Evolutionary conservation across 352 stramenopile species (phyloP).

Genomic region (Phytophthora capsici): DNA sequence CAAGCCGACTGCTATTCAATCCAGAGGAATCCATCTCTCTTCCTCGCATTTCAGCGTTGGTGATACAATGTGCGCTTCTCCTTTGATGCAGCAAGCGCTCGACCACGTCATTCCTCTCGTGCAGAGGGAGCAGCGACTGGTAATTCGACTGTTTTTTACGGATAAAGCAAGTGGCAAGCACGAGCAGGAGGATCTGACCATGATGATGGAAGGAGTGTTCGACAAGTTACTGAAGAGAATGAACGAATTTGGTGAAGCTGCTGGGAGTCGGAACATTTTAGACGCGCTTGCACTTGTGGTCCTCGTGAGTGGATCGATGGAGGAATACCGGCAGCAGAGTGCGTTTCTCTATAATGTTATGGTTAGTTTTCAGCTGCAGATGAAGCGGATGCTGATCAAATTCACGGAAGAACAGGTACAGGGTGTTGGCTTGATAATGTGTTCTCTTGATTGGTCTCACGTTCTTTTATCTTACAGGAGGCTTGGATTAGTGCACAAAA

Average conservation of each 20-base stretch:
- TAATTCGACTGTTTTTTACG: slow-evolving; percentile 56
- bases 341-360: slow-evolving; percentile 76
- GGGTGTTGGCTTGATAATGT: no score
- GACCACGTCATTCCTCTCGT: slow-evolving; percentile 72
- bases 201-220: slow-evolving; percentile 73
- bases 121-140: slow-evolving; percentile 51
- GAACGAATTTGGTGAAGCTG: slow-evolving; percentile 73
- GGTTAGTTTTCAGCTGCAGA: slow-evolving; percentile 79
- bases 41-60: slow-evolving; percentile 64
- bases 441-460: no score
- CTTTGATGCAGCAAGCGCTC: slow-evolving; percentile 73
- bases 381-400: slow-evolving; percentile 82
- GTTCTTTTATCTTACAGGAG: slow-evolving; percentile 38
- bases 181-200: slow-evolving; percentile 53
- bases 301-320: slow-evolving; percentile 53
- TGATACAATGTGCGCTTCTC: slow-evolving; percentile 57
- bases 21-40: slow-evolving; percentile 58
- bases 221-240: slow-evolving; percentile 78
- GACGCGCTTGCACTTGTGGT: slow-evolving; percentile 71
- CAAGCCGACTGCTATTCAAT: slow-evolving; percentile 69
- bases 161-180: slow-evolving; percentile 24
- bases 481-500: slow-evolving; percentile 71
- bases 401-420: slow-evolving; percentile 75
- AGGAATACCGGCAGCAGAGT: slow-evolving; percentile 51
- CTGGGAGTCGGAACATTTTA: slow-evolving; percentile 62